Evolutionary conservation across 306 rosid genomes (phyloP), one percentile per base, ranked within the genome.

Genomic region (Canavalia ensiformis): DNA sequence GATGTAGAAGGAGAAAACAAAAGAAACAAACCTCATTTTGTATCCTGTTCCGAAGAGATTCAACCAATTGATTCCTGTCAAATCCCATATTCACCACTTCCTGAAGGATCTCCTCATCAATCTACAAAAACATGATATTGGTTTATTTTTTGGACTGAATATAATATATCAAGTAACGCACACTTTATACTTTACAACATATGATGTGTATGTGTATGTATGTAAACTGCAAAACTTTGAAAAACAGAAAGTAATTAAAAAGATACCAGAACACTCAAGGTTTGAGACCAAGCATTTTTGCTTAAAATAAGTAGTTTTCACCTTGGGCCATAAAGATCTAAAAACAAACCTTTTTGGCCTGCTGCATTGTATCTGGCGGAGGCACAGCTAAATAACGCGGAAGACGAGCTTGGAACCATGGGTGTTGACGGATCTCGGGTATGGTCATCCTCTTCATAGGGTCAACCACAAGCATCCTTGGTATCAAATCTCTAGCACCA

Each of bases 381-480:
- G 97, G 89, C 63, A 95, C 96, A 12, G 97, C 99, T 84, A 95
- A 87, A 83, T 95, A 95, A 57, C 96, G 98, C 0, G 99, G 97
- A 79, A 95, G 98, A 87, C 85, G 97, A 50, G 94, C 89, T 88
- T 90, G 97, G 85, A 95, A 95, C 99, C 99, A 95, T 39, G 69
- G 86, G 69, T 95, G 99, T 68, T 93, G 93, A 42, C 99, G 97
- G 77, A 95, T 95, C 86, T 95, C 98, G 55, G 99, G 96, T 65
- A 95, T 93, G 58, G 97, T 89, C 88, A 95, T 81, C 78, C 99
- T 86, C 86, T 87, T 95, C 94, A 93, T 89, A 66, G 98, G 97
- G 78, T 95, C 99, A 71, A 91, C 98, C 54, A 90, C 90, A 31
- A 95, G 99, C 92, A 95, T 86, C 82, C 93, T 89, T 42, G 97